Evolutionary conservation across 2,329 filamentous ascomycete genomes (phyloP).

Genomic region (Colletotrichum sp.): DNA sequence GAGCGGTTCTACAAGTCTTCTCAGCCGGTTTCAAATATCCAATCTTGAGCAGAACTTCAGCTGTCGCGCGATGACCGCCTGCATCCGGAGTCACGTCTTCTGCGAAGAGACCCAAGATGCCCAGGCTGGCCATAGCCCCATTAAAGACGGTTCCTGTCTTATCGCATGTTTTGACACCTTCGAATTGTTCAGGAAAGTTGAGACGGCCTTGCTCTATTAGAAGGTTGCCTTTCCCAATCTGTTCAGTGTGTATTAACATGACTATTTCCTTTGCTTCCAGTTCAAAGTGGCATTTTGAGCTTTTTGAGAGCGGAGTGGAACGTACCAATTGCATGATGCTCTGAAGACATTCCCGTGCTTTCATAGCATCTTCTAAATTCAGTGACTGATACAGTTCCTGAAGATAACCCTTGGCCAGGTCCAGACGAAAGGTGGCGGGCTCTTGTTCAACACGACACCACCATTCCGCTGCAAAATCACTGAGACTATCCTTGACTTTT

Average conservation of each 20-base stretch:
- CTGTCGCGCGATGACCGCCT: background rate
- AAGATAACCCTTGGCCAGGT: background rate
- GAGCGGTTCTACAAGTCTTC: background rate
- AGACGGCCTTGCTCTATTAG: background rate
- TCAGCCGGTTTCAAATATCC: background rate
- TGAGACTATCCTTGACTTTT: background rate
- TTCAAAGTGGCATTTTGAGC: background rate
- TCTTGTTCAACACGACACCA: background rate
- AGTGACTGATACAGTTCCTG: background rate
- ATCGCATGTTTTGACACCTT: background rate
- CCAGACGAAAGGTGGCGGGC: background rate
- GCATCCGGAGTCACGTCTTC: background rate
- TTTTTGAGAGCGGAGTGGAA: background rate
- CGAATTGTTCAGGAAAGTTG: background rate
- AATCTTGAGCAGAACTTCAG: background rate
- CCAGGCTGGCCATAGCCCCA: background rate
- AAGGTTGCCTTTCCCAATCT: background rate
- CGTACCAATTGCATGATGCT: background rate
- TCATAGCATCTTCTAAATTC: background rate
- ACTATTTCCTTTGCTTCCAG: accelerated
- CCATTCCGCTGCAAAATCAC: background rate
- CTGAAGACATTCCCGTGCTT: background rate
- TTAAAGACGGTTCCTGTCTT: background rate
- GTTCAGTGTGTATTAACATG: background rate
- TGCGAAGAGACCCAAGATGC: background rate